These are phyloP conservation scores for Trypanosoma lewisi DNA, from an alignment of 208 protist genomes.

Conservation along the genomic window DNA sequence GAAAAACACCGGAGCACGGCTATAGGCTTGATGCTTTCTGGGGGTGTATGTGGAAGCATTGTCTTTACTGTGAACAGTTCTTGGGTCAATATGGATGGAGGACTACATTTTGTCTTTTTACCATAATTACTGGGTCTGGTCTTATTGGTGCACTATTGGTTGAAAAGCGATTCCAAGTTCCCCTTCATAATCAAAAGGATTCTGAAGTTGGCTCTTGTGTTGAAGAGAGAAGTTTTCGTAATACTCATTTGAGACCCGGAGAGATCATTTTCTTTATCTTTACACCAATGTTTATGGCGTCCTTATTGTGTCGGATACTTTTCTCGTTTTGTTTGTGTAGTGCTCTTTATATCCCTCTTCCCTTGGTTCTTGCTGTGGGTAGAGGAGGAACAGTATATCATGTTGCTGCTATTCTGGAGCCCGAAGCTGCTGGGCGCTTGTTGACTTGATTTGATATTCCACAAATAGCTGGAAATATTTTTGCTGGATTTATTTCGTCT, in stretches of 20 bases:
- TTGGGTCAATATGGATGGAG: no score
- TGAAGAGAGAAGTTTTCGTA: constrained; percentile 2
- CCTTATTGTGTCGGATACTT: constrained; percentile 8
- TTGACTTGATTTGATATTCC: constrained; percentile 9
- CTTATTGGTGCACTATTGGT: no score
- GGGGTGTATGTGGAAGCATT: no score
- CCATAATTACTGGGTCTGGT: no score
- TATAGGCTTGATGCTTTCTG: no score
- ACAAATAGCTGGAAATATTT: constrained; percentile 12
- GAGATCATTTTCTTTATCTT: constrained; percentile 4
- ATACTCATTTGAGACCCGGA: constrained; percentile 1
- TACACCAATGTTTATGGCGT: constrained; percentile 6
- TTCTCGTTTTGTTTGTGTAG: constrained; percentile 14
- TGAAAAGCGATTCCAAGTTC: constrained; percentile 4
- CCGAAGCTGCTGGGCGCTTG: constrained; percentile 2
- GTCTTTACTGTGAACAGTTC: no score
- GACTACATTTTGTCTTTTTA: no score
- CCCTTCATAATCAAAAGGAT: neutral
- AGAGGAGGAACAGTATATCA: constrained; percentile 17
- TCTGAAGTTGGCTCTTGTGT: neutral
- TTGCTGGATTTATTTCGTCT: constrained; percentile 5
- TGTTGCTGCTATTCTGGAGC: neutral
- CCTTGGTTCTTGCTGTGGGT: constrained; percentile 14
- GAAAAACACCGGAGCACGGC: no score
- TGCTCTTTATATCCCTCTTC: constrained; percentile 11